phyloP scores from a whole-genome alignment of 176 grass and related monocot species.

The Ensete ventricosum region DNA sequence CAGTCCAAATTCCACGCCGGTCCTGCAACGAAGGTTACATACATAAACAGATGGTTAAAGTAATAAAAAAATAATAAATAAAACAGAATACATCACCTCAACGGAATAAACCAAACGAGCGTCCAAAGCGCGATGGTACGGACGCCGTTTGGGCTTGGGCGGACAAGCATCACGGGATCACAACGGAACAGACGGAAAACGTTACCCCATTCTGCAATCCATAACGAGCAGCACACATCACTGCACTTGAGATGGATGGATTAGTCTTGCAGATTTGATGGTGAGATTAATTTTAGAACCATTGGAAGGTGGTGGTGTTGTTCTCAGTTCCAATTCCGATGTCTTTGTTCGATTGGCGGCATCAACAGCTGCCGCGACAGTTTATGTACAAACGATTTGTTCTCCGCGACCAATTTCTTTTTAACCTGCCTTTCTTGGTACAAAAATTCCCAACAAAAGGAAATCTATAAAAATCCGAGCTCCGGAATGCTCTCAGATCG shows the following conservation, averaged over 20 bases:
- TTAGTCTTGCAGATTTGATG: too few species aligned
- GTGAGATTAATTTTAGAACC: neutral
- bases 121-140: neutral
- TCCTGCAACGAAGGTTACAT: neutral
- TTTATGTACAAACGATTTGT: conserved; percentile 27
- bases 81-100: neutral
- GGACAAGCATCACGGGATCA: neutral
- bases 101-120: neutral
- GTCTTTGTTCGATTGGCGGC: conserved; percentile 21
- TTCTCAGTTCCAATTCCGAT: conserved; percentile 12
- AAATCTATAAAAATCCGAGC: conserved; percentile 10
- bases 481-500: neutral
- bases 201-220: neutral
- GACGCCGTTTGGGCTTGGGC: neutral
- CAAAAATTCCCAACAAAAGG: neutral
- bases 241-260: neutral
- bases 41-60: too few species aligned
- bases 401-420: neutral
- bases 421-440: conserved; percentile 15
- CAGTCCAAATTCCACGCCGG: too few species aligned
- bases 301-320: neutral
- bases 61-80: too few species aligned
- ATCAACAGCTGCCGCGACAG: conserved; percentile 14
- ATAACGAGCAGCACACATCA: neutral
- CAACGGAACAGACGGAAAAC: neutral